Conservation (phyloP, 495 filamentous ascomycete genomes). For the Talaromyces adpressus region DNA sequence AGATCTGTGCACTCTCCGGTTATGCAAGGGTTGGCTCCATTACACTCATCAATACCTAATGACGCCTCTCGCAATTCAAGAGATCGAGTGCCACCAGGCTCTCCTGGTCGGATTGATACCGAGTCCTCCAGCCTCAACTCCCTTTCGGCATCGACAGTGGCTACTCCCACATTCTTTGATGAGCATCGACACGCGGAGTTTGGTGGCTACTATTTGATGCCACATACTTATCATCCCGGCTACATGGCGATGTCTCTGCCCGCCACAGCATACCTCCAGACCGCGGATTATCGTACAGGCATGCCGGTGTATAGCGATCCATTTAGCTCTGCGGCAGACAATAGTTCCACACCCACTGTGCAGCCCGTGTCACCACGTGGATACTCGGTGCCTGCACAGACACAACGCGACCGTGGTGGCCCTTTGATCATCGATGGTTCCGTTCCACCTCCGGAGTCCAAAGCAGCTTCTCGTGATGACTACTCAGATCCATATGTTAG, state of each 20-base stretch:
- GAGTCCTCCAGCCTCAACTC: constrained; percentile 32
- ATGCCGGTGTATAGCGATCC: constrained; percentile 26
- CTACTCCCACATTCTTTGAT: constrained; percentile 36
- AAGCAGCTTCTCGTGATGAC: constrained; percentile 20
- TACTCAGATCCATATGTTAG: constrained; percentile 26
- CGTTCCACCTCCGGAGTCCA: constrained; percentile 30
- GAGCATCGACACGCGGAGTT: constrained; percentile 51
- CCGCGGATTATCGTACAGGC: constrained; percentile 35
- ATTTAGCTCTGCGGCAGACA: constrained; percentile 17
- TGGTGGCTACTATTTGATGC: constrained; percentile 57
- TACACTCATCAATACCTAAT: constrained; percentile 28
- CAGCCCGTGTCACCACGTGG: constrained; percentile 12
- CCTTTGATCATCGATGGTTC: constrained; percentile 42
- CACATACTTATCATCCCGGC: constrained; percentile 41
- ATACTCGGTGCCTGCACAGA: constrained; percentile 15
- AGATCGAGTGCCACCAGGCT: constrained; percentile 24
- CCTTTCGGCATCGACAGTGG: constrained; percentile 29
- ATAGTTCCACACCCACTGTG: constrained; percentile 11
- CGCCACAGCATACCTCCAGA: constrained; percentile 29
- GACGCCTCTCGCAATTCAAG: constrained; percentile 31
- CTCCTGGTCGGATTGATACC: constrained; percentile 33
- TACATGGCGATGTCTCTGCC: constrained; percentile 38
- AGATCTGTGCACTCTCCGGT: constrained; percentile 42
- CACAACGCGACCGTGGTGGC: constrained; percentile 24
- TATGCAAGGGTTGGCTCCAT: constrained; percentile 27